Evolutionary conservation across 2,329 filamentous ascomycete species (phyloP), one percentile per base, ranked within the genome.

Genomic region (Fusarium gaditjirri): DNA sequence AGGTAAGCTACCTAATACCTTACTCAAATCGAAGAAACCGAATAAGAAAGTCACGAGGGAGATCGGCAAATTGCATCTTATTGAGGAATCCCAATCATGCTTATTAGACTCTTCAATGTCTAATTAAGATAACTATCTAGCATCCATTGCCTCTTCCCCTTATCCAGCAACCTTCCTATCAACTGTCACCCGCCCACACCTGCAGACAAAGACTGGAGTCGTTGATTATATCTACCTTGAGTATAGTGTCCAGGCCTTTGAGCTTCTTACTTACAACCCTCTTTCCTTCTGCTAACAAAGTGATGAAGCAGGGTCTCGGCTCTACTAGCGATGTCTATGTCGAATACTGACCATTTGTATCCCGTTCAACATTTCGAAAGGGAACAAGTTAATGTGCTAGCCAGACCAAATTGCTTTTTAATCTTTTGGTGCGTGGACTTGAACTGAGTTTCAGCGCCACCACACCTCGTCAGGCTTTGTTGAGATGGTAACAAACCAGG

Each of bases 371-470:
- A 47, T 29, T 47, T 29, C 36, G 43, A 68, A 68, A 67, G 60
- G 56, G 43, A 62, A 57, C 21, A 10, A 52, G 25, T 23, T 25
- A 17, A 41, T 53, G 33, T 36, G 23, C 38, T 29, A 38, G 33
- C 31, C 42, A 23, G 36, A 27, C 31, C 39, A 49, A 43, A 52
- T 43, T 65, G 36, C 50, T 54, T 55, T 39, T 49, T 61, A 29
- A 35, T 43, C 25, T 38, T 65, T 29, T 43, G 46, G 31, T 56
- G 23, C 44, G 42, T 49, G 44, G 23, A 21, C 39, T 47, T 16
- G 23, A 47, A 44, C 41, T 69, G 43, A 25, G 54, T 39, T 53
- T 29, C 54, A 49, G 41, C 56, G 70, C 70, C 70, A 71, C 56
- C 49, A 54, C 50, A 29, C 59, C 49, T 41, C 31, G 63, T 57